Percentiles rank a stretch among this genome's conserved stretches.
phyloP scores from a whole-genome alignment of 208 protist genomes.

The Trypanosoma cruzi region DNA sequence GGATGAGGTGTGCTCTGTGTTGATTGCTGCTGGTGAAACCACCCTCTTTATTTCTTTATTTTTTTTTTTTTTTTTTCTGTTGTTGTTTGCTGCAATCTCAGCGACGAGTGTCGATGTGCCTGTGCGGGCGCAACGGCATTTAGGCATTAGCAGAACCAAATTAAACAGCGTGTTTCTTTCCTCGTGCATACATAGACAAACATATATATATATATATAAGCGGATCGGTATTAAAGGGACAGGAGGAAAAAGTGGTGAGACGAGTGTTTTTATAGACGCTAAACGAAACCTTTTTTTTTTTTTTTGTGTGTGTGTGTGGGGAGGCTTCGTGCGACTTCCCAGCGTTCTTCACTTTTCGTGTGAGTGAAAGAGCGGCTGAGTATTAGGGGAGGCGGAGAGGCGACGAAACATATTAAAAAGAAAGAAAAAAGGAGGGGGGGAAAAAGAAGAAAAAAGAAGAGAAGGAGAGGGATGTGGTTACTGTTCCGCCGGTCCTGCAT shows the following conservation, averaged over 20 bases:
- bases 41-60: neutral
- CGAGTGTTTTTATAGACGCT: neutral
- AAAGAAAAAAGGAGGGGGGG: no score
- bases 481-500: neutral
- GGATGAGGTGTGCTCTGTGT: no score
- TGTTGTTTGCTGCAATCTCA: slow-evolving; percentile 2
- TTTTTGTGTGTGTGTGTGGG: no score
- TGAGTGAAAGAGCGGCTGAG: no score
- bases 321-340: no score
- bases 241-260: neutral
- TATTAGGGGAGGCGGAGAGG: neutral
- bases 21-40: neutral
- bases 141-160: neutral
- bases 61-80: slow-evolving; percentile 2
- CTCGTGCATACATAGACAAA: neutral
- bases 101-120: neutral
- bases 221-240: no score
- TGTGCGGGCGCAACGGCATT: neutral
- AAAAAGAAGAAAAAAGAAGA: neutral
- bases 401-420: neutral
- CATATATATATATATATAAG: no score
- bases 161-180: neutral
- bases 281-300: no score
- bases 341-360: no score
- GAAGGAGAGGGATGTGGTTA: neutral